These are phyloP conservation scores for Solanum sejunctum DNA, from an alignment of 257 asterid genomes.

Conservation along the genomic window DNA sequence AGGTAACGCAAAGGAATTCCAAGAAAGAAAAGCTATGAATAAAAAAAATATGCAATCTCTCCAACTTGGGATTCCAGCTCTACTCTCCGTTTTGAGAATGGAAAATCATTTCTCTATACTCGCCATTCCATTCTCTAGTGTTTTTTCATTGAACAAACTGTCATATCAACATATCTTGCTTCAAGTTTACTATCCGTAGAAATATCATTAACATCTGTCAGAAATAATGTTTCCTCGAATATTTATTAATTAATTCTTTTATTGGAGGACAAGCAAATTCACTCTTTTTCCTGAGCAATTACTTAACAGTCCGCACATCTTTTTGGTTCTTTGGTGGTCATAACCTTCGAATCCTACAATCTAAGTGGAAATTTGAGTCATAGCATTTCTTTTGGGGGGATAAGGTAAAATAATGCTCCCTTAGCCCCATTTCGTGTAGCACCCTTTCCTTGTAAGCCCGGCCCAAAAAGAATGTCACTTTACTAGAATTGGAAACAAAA, in stretches of 20 bases:
- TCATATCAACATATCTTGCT: background rate
- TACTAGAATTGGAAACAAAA: too few relatives aligned
- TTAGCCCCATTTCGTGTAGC: too few relatives aligned
- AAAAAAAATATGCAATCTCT: background rate
- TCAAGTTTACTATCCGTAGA: background rate
- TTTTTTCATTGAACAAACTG: background rate
- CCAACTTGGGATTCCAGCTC: background rate
- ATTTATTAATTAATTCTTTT: background rate
- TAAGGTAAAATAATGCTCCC: background rate
- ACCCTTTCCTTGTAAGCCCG: too few relatives aligned
- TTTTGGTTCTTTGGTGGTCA: background rate
- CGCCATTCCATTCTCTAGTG: background rate
- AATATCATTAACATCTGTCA: background rate
- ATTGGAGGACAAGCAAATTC: background rate
- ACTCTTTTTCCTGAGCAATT: background rate
- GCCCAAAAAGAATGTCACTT: too few relatives aligned
- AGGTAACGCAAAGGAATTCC: background rate
- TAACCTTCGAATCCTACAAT: background rate
- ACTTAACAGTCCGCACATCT: background rate
- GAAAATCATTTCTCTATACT: background rate
- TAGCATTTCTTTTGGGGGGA: background rate
- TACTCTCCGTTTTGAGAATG: background rate
- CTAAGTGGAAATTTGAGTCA: background rate
- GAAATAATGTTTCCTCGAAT: background rate
- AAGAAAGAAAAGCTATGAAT: background rate